Evolutionary conservation across 2,329 filamentous ascomycete species (phyloP).

Genomic region (Ceratocystis harringtonii): DNA sequence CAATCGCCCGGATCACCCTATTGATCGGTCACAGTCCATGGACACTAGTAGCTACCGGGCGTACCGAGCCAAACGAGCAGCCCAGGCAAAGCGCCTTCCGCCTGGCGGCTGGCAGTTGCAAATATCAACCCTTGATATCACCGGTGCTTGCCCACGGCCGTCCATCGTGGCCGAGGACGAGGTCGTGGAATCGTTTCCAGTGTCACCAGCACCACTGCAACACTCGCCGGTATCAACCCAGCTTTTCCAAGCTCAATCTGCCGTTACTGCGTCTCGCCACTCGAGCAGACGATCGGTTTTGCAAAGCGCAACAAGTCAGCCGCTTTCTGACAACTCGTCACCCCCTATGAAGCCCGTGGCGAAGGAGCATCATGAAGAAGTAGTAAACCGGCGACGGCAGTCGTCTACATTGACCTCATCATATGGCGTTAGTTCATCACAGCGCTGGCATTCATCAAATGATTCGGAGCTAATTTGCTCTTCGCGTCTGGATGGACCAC

Average conservation of each 20-base stretch:
- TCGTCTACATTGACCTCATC: constrained; percentile 4
- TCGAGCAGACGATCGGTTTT: neutral
- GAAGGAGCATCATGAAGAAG: neutral
- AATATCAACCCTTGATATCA: constrained; percentile 15
- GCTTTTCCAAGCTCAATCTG: neutral
- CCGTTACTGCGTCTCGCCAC: neutral
- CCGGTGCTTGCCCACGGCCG: constrained; percentile 11
- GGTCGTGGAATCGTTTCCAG: constrained; percentile 1
- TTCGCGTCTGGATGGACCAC: constrained; percentile 11
- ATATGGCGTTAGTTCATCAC: neutral
- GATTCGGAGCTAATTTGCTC: constrained; percentile 6
- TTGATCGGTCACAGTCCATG: neutral
- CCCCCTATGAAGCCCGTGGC: neutral
- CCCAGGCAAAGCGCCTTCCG: constrained; percentile 6
- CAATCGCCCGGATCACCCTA: neutral
- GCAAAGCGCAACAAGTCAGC: neutral
- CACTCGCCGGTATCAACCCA: neutral
- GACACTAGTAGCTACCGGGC: neutral
- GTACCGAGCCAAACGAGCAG: neutral
- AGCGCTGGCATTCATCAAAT: neutral
- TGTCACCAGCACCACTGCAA: neutral
- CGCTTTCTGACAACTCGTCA: neutral
- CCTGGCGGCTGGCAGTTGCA: constrained; percentile 14
- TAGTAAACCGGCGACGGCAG: neutral
- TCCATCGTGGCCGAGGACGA: constrained; percentile 14